Percentiles rank a stretch among this genome's conserved stretches.
Conservation (phyloP, 306 rosid genomes). For the Cicer yamashitae region DNA sequence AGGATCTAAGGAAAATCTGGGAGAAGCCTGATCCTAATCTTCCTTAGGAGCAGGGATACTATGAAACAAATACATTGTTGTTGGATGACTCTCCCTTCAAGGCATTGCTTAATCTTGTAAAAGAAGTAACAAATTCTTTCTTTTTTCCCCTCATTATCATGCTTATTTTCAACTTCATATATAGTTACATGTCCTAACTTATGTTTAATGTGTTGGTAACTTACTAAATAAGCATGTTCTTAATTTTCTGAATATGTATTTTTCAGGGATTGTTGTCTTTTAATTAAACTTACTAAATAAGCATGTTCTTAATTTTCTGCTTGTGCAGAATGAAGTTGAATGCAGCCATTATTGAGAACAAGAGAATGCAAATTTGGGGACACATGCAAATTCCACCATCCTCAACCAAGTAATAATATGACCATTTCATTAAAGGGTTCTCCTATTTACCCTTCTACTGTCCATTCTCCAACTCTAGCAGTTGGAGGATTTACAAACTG, state of each 20-base stretch:
- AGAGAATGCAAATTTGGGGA: constrained; percentile 89
- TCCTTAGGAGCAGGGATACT: constrained; percentile 76
- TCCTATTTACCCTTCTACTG: constrained; percentile 69
- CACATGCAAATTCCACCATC: constrained; percentile 95
- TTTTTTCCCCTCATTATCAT: too few relatives aligned
- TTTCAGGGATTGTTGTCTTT: constrained; percentile 18
- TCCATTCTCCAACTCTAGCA: constrained; percentile 67
- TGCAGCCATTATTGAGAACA: constrained; percentile 91
- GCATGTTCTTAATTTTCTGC: constrained; percentile 27
- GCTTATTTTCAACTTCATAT: too few relatives aligned
- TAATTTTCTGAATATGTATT: too few relatives aligned
- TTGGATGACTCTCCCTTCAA: too few relatives aligned
- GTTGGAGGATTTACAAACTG: too few relatives aligned
- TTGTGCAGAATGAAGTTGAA: constrained; percentile 75
- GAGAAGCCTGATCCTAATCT: constrained; percentile 69
- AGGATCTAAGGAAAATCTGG: constrained; percentile 79
- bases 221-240: too few relatives aligned
- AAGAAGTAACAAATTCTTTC: too few relatives aligned
- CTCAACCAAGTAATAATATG: constrained; percentile 79
- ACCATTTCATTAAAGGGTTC: constrained; percentile 85
- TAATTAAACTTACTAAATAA: not conserved
- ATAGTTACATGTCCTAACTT: too few relatives aligned
- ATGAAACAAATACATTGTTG: not conserved
- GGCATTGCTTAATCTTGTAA: too few relatives aligned
- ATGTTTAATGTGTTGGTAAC: too few relatives aligned